phyloP scores from a whole-genome alignment of 805 yeast species.

The Kazachstania viticola region DNA sequence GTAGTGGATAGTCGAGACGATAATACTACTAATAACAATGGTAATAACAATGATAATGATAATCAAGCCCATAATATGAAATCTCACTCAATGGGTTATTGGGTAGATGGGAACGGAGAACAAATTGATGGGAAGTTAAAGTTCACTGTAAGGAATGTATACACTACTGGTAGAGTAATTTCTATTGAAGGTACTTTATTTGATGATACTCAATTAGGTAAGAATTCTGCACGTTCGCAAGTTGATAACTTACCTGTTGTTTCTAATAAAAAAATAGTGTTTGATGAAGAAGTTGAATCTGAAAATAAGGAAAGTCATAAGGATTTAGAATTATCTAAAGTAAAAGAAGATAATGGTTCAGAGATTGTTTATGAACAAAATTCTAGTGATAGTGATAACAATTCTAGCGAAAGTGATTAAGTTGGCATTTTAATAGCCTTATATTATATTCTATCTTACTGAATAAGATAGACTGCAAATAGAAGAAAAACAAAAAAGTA shows the following conservation, averaged over 20 bases:
- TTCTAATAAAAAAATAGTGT: slow-evolving; percentile 36
- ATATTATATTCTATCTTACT: no score
- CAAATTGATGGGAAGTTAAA: slow-evolving; percentile 73
- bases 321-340: slow-evolving; percentile 24
- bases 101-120: slow-evolving; percentile 69
- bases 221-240: slow-evolving; percentile 29
- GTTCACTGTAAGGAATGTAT: slow-evolving; percentile 63
- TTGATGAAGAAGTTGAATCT: slow-evolving; percentile 33
- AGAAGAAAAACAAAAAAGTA: no score
- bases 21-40: slow-evolving; percentile 2
- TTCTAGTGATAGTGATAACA: slow-evolving; percentile 20
- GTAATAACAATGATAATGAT: slow-evolving; percentile 7
- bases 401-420: slow-evolving; percentile 16
- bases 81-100: slow-evolving; percentile 60
- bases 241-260: slow-evolving; percentile 44
- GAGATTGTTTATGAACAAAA: slow-evolving; percentile 26
- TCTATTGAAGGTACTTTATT: slow-evolving; percentile 82
- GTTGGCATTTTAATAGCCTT: no score
- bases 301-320: slow-evolving; percentile 28
- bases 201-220: slow-evolving; percentile 8
- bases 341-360: slow-evolving; percentile 26
- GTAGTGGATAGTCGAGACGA: slow-evolving; percentile 12
- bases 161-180: slow-evolving; percentile 68
- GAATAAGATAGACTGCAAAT: no score
- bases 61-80: slow-evolving; percentile 20